Evolutionary conservation across 352 stramenopile genomes (phyloP), one percentile per base, ranked within the genome.

Genomic region (Phytophthora pinifolia): DNA sequence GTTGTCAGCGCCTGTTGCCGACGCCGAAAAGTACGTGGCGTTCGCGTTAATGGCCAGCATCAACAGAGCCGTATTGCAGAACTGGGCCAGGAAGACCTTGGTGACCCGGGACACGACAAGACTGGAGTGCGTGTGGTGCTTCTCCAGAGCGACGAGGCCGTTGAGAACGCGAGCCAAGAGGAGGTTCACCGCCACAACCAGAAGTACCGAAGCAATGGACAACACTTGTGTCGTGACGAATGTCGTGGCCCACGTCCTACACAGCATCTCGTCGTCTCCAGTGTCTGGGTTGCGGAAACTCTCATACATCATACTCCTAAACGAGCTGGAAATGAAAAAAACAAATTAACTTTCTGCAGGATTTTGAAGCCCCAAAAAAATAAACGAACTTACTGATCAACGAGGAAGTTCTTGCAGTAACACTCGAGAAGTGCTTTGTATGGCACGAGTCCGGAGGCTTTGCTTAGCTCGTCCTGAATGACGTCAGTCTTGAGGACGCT

Each of bases 31-130:
- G 48, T 89, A 90, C 54, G 75, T 54, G 29, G 82, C 48, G 45
- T 94, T 94, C 9, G 84, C 84, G 53, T 92, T 94, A 65, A 94
- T 85, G 33, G 80, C 72, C 6, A 94, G 63, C 46, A 94, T 69
- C 27, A 92, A 54, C 36, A 94, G 54, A 10, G 79, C 78, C 3
- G 83, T 92, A 69, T 94, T 94, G 65, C 71, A 92, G 50, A 94
- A 89, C 56, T 94, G 81, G 13, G 79, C 74, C 20, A 89, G 46
- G 43, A 92, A 92, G 15, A 92, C 72, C 46, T 94, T 94, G 32
- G 53, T 87, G 25, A 94, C 76, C 9, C 68, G 76, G 7, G 81
- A 90, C 2, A 89, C 77, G 4, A 94, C 73, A 10, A 83, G 66
- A n/a, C 54, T 82, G 1, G 81, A 89, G 38, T 83, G 62, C 6